Evolutionary conservation across 2,329 filamentous ascomycete genomes (phyloP).

Genomic region (Aspergillus sp.): DNA sequence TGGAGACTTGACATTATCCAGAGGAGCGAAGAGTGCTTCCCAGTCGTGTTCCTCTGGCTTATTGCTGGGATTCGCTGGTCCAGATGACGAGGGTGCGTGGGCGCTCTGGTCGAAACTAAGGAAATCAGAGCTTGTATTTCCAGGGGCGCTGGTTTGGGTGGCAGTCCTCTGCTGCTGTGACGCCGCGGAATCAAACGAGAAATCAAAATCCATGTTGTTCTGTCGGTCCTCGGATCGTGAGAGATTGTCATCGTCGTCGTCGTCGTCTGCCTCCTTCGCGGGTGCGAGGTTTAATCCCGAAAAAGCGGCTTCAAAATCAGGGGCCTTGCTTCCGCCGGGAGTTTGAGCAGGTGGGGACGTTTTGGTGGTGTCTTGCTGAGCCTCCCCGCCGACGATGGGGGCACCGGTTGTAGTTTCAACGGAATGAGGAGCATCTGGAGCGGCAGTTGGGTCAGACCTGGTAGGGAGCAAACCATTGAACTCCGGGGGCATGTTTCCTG

Average conservation of each 20-base stretch:
- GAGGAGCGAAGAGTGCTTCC: slow-evolving; percentile 87
- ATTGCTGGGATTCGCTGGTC: slow-evolving; percentile 40
- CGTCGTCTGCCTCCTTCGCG: slow-evolving; percentile 47
- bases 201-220: slow-evolving; percentile 42
- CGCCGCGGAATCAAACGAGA: slow-evolving; percentile 46
- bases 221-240: slow-evolving; percentile 30
- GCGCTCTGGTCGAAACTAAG: slow-evolving; percentile 38
- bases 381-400: slow-evolving; percentile 38
- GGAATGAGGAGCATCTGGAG: slow-evolving; percentile 41
- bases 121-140: slow-evolving; percentile 35
- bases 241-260: slow-evolving; percentile 64
- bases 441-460: slow-evolving; percentile 39
- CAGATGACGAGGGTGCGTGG: slow-evolving; percentile 27
- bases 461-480: slow-evolving; percentile 42
- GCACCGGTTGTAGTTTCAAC: slow-evolving; percentile 37
- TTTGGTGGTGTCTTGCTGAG: slow-evolving; percentile 22
- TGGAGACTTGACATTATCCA: slow-evolving; percentile 55
- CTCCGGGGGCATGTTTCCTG: slow-evolving; percentile 34
- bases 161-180: slow-evolving; percentile 25
- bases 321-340: slow-evolving; percentile 30
- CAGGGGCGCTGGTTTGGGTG: slow-evolving; percentile 20
- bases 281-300: slow-evolving; percentile 46
- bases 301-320: slow-evolving; percentile 50
- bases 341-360: slow-evolving; percentile 13
- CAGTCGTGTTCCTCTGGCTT: slow-evolving; percentile 68